phyloP scores from a whole-genome alignment of 2,329 filamentous ascomycete species.

The Fusarium acutatum region DNA sequence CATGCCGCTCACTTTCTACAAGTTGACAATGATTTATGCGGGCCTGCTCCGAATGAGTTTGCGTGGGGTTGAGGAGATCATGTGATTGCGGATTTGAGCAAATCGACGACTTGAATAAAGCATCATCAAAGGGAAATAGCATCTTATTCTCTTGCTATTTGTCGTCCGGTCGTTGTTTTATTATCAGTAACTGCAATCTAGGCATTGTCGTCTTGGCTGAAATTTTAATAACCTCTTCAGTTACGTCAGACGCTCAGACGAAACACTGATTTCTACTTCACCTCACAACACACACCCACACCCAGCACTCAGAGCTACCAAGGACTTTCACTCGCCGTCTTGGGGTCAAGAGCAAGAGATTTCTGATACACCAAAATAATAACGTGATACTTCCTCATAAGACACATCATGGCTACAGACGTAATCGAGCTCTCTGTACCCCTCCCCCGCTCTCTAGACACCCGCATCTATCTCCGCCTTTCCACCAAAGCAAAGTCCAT shows the following conservation, averaged over 20 bases:
- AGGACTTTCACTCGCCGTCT: neutral
- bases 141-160: neutral
- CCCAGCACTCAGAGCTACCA: neutral
- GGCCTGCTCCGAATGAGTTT: neutral
- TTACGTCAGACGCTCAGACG: conserved; percentile 1
- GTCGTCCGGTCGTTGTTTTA: neutral
- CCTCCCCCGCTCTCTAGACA: conserved; percentile 67
- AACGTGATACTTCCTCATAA: neutral
- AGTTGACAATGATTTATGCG: conserved; percentile 21
- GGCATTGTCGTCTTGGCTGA: neutral
- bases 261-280: neutral
- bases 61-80: conserved; percentile 31
- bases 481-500: conserved; percentile 66
- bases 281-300: neutral
- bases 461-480: conserved; percentile 68
- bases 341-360: neutral
- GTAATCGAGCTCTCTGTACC: conserved; percentile 63
- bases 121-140: neutral
- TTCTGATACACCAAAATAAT: neutral
- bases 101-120: neutral
- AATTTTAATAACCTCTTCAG: neutral
- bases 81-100: conserved; percentile 26
- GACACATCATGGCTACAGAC: conserved; percentile 38
- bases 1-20: conserved; percentile 6
- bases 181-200: neutral